phyloP scores from a whole-genome alignment of 305 asterid genomes.

The Striga hermonthica region DNA sequence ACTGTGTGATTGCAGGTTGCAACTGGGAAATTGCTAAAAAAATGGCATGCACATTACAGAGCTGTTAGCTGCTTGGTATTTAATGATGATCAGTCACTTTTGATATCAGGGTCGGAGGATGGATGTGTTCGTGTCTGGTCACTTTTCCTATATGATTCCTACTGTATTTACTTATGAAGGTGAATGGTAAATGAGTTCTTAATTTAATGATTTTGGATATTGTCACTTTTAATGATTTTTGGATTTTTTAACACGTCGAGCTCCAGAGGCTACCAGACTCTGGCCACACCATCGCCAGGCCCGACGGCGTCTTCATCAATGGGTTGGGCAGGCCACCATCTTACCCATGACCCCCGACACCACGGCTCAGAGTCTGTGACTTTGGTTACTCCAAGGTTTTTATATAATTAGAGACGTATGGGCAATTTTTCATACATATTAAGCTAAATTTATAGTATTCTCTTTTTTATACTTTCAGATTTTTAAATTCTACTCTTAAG shows the following conservation, averaged over 20 bases:
- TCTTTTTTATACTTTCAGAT: too few relatives aligned
- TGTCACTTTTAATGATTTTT: too few relatives aligned
- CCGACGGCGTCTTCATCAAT: too few relatives aligned
- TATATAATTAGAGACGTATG: too few relatives aligned
- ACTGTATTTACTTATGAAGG: background rate
- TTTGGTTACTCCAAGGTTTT: constrained; percentile 42
- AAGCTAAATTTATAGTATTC: too few relatives aligned
- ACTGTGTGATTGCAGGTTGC: constrained; percentile 49
- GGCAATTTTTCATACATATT: too few relatives aligned
- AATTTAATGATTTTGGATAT: constrained; percentile 27
- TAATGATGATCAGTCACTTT: constrained; percentile 79
- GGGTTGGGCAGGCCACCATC: too few relatives aligned
- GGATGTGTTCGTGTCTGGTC: constrained; percentile 95
- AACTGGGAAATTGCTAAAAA: constrained; percentile 74
- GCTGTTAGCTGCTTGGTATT: constrained; percentile 72
- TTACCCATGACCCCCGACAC: too few relatives aligned
- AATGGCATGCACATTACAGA: constrained; percentile 91
- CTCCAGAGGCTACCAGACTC: too few relatives aligned
- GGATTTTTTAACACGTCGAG: too few relatives aligned
- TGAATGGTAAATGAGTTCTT: background rate
- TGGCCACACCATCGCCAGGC: too few relatives aligned
- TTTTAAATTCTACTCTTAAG: too few relatives aligned
- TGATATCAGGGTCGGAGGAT: constrained; percentile 89
- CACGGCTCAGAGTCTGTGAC: constrained; percentile 50
- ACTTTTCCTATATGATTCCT: constrained; percentile 55